A percentile compares a stretch with the other conserved stretches of the same genome.
These are phyloP conservation scores for Aspergillus novofumigatus DNA, from an alignment of 2,329 filamentous ascomycete genomes.

Conservation along the genomic window DNA sequence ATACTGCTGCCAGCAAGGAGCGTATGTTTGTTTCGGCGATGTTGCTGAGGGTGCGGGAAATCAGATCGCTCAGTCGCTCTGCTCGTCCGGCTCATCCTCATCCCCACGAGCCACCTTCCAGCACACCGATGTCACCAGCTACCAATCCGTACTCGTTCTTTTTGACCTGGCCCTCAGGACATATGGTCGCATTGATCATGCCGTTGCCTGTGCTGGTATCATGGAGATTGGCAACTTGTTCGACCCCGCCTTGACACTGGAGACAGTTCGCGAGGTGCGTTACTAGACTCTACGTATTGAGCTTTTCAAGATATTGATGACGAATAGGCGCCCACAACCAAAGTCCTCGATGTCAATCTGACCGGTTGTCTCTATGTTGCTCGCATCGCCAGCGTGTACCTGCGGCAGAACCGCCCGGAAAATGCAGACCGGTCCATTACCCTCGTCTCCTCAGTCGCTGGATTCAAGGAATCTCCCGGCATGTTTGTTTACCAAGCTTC, in stretches of 20 bases:
- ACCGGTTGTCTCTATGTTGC: slow-evolving; percentile 46
- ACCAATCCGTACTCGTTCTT: slow-evolving; percentile 44
- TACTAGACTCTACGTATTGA: background rate
- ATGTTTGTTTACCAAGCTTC: slow-evolving; percentile 46
- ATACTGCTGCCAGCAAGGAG: slow-evolving; percentile 36
- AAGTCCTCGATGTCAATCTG: slow-evolving; percentile 47
- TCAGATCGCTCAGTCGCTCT: slow-evolving; percentile 13
- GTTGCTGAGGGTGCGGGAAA: slow-evolving; percentile 30
- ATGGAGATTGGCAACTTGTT: slow-evolving; percentile 45
- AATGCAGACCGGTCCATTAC: slow-evolving; percentile 40
- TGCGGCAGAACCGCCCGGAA: slow-evolving; percentile 37
- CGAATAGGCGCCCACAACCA: slow-evolving; percentile 24
- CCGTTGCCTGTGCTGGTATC: slow-evolving; percentile 47
- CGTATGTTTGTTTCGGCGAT: slow-evolving; percentile 45
- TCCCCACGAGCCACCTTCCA: slow-evolving; percentile 34
- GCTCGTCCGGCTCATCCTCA: slow-evolving; percentile 13
- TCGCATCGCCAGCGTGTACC: slow-evolving; percentile 48
- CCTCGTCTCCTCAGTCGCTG: slow-evolving; percentile 45
- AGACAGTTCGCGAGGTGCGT: slow-evolving; percentile 40
- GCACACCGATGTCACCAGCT: slow-evolving; percentile 44
- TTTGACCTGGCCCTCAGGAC: slow-evolving; percentile 44
- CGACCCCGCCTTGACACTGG: slow-evolving; percentile 41
- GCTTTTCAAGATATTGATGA: background rate
- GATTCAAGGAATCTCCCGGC: slow-evolving; percentile 47
- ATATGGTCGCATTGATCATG: slow-evolving; percentile 48